Conservation (phyloP, 139 green algal species). For the Chlorella sp. region DNA sequence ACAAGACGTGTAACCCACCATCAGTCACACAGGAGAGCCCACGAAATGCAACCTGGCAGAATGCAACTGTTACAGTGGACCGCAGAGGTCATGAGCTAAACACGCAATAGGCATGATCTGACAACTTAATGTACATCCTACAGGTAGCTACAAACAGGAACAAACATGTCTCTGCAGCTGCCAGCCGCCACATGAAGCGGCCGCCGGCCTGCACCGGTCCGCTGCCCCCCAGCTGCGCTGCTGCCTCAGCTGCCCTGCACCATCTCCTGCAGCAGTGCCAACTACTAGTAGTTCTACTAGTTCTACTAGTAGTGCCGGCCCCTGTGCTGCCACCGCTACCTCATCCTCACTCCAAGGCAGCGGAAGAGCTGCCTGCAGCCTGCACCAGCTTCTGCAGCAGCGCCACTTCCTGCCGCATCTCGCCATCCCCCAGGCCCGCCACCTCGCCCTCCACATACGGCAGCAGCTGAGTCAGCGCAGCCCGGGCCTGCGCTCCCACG, state of each 20-base stretch:
- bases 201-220: not conserved
- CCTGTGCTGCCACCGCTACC: not conserved
- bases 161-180: too few species aligned
- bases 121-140: too few species aligned
- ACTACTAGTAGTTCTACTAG: not conserved
- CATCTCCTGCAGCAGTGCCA: not conserved
- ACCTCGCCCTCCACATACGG: slow-evolving; percentile 2
- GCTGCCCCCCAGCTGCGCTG: not conserved
- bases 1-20: too few species aligned
- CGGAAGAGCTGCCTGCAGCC: not conserved
- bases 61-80: too few species aligned
- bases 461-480: not conserved
- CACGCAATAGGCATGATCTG: too few species aligned
- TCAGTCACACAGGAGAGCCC: too few species aligned
- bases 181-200: not conserved
- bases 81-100: too few species aligned
- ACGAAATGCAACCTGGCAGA: too few species aligned
- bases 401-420: slow-evolving; percentile 25
- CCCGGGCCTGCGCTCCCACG: not conserved
- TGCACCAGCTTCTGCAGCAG: slow-evolving; percentile 13
- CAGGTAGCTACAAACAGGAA: too few species aligned
- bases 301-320: too few species aligned
- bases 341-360: not conserved
- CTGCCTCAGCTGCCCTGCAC: not conserved
- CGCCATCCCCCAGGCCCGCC: slow-evolving; percentile 8